phyloP scores from a whole-genome alignment of 2,329 filamentous ascomycete species.

The Xylaria sp. region DNA sequence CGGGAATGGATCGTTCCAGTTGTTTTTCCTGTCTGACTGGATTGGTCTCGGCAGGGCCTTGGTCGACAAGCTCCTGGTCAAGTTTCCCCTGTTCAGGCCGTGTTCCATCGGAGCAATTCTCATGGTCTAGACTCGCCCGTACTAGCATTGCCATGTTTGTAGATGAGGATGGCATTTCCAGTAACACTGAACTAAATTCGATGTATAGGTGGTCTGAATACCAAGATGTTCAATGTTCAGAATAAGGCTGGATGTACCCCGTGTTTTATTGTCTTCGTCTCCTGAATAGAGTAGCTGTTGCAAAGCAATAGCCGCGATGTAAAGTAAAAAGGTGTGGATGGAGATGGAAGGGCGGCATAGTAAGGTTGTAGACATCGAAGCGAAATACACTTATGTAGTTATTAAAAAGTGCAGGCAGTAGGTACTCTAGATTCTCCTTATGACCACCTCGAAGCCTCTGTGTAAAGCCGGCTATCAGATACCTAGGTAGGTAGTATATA shows the following conservation, averaged over 20 bases:
- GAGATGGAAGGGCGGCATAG: neutral
- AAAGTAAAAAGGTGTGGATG: neutral
- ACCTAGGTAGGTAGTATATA: too few species aligned
- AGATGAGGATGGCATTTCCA: neutral
- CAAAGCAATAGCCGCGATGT: too few species aligned
- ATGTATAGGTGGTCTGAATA: neutral
- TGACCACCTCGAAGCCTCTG: too few species aligned
- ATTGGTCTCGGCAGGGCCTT: neutral
- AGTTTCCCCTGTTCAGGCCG: neutral
- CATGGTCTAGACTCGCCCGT: neutral
- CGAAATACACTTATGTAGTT: neutral
- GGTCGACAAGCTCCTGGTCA: conserved; percentile 4
- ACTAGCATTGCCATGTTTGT: neutral
- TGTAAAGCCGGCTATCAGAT: too few species aligned
- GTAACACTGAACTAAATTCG: too few species aligned
- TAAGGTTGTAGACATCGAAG: neutral
- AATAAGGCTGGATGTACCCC: neutral
- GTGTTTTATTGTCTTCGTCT: neutral
- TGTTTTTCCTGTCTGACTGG: neutral
- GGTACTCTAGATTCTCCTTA: too few species aligned
- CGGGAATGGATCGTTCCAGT: neutral
- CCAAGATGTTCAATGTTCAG: neutral
- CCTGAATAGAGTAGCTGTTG: neutral
- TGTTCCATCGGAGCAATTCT: neutral
- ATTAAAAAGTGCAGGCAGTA: too few species aligned